phyloP scores from a whole-genome alignment of 2,329 filamentous ascomycete species.

The Ilyonectria mors-panacis region DNA sequence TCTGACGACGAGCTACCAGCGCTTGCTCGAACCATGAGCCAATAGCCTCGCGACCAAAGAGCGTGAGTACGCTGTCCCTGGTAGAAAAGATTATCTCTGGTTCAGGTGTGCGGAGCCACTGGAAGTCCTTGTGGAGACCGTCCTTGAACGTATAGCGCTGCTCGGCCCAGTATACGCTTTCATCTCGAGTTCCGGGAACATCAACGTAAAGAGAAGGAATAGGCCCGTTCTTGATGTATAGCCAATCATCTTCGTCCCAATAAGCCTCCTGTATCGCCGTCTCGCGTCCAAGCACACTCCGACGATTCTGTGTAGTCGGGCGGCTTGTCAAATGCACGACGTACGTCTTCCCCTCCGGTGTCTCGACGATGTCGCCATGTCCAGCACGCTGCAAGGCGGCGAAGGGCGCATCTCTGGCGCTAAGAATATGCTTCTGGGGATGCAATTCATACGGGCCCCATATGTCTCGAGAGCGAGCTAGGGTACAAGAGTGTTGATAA shows the following conservation, averaged over 20 bases:
- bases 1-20: slow-evolving; percentile 68
- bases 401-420: slow-evolving; percentile 64
- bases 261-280: slow-evolving; percentile 72
- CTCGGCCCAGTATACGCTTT: slow-evolving; percentile 65
- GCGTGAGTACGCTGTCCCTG: slow-evolving; percentile 56
- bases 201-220: slow-evolving; percentile 68
- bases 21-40: slow-evolving; percentile 74
- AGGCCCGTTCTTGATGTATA: slow-evolving; percentile 72
- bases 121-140: slow-evolving; percentile 66
- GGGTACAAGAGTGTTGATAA: slow-evolving; percentile 72
- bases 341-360: slow-evolving; percentile 66
- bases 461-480: slow-evolving; percentile 66
- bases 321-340: slow-evolving; percentile 68
- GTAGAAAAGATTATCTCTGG: slow-evolving; percentile 66
- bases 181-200: slow-evolving; percentile 63
- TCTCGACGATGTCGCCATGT: slow-evolving; percentile 69
- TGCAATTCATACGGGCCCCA: slow-evolving; percentile 75
- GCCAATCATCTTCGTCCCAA: slow-evolving; percentile 73
- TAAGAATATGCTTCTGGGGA: slow-evolving; percentile 70
- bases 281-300: slow-evolving; percentile 69
- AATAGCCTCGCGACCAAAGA: slow-evolving; percentile 66
- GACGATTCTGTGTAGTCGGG: slow-evolving; percentile 64
- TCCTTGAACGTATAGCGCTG: slow-evolving; percentile 62
- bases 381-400: slow-evolving; percentile 67
- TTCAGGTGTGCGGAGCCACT: slow-evolving; percentile 71